Conservation (phyloP, 768 basidiomycete species). For the Calocybe cyanea region DNA sequence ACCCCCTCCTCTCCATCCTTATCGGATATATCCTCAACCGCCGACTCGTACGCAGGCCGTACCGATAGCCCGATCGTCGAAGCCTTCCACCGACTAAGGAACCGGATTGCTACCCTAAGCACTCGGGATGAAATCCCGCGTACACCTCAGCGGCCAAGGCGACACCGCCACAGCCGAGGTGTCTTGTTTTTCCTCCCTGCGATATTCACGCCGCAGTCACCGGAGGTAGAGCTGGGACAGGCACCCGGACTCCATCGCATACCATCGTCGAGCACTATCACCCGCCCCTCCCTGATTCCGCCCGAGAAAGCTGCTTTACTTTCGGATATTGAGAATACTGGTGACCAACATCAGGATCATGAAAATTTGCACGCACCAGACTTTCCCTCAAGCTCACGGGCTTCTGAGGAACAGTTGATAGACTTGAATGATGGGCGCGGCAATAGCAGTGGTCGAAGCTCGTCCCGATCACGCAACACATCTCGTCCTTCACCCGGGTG, state of each 20-base stretch:
- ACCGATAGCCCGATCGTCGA: conserved; percentile 47
- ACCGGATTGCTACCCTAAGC: conserved; percentile 47
- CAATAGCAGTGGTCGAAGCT: conserved; percentile 13
- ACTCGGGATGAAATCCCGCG: conserved; percentile 38
- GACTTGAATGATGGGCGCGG: conserved; percentile 20
- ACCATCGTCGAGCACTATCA: conserved; percentile 18
- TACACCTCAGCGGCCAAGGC: conserved; percentile 45
- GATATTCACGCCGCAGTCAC: conserved; percentile 59
- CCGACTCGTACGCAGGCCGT: conserved; percentile 40
- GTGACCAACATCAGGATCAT: conserved; percentile 16
- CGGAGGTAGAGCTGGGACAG: conserved; percentile 42
- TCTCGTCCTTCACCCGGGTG: conserved; percentile 17
- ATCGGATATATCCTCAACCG: conserved; percentile 41
- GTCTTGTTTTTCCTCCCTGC: conserved; percentile 82
- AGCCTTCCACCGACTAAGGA: conserved; percentile 52
- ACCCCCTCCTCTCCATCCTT: conserved; percentile 52
- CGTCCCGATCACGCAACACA: conserved; percentile 20
- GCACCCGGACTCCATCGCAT: conserved; percentile 22
- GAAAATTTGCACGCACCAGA: conserved; percentile 9
- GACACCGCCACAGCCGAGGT: conserved; percentile 47
- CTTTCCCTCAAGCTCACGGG: conserved; percentile 13
- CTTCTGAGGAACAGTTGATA: conserved; percentile 17
- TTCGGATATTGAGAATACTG: conserved; percentile 31
- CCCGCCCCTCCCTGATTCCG: conserved; percentile 24
- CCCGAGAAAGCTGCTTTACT: conserved; percentile 45